Conservation (phyloP, 2,329 filamentous ascomycete species). For the Sordariomycetes sp. region DNA sequence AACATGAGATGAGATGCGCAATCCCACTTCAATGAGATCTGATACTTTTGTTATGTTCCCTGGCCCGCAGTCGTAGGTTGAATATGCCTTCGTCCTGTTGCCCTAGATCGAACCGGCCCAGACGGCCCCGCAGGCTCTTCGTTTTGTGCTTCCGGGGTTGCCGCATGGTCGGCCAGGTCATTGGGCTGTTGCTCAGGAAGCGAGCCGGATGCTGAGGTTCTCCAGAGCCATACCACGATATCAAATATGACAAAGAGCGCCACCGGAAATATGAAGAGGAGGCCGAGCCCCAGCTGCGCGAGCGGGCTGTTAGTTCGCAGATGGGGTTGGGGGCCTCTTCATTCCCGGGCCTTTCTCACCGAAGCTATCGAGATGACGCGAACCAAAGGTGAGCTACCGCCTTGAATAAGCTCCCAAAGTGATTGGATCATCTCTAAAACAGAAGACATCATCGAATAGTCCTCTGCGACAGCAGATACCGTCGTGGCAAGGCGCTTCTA, state of each 20-base stretch:
- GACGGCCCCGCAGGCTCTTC: neutral
- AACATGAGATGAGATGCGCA: neutral
- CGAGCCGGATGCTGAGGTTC: conserved; percentile 17
- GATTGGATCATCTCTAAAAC: neutral
- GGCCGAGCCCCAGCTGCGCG: conserved; percentile 14
- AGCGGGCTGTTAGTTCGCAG: neutral
- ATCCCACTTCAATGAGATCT: neutral
- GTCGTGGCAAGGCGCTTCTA: neutral
- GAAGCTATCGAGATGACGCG: conserved; percentile 25
- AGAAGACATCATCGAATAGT: neutral
- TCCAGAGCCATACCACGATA: conserved; percentile 41
- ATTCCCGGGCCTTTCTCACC: conserved; percentile 19
- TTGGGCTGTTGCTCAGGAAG: neutral
- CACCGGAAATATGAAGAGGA: conserved; percentile 35
- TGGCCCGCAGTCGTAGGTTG: neutral
- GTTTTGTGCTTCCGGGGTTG: neutral
- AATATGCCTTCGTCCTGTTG: neutral
- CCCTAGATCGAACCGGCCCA: neutral
- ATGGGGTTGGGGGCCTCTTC: neutral
- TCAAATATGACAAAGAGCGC: conserved; percentile 38
- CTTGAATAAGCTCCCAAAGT: neutral
- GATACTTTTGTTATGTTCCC: neutral
- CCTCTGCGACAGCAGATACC: neutral
- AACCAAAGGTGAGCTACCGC: conserved; percentile 19
- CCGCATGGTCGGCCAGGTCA: conserved; percentile 6